A percentile compares a stretch with the other conserved stretches of the same genome.
phyloP scores from a whole-genome alignment of 805 yeast species.

The Kodamaea hsintzibuensis region DNA sequence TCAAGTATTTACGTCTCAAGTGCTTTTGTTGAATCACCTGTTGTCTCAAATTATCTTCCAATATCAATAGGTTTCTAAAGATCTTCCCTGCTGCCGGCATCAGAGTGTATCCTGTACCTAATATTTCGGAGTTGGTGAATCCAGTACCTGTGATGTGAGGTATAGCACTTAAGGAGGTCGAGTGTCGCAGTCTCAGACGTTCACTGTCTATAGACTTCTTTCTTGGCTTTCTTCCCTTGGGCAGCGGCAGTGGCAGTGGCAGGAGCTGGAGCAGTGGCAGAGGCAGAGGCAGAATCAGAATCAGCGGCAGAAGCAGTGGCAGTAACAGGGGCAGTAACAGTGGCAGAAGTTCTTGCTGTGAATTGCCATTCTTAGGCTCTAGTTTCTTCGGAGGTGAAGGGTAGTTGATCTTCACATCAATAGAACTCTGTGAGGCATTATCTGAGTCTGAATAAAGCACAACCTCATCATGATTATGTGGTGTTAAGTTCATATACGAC shows the following conservation, averaged over 20 bases:
- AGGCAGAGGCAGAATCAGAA: slow-evolving; percentile 5
- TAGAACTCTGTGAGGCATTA: slow-evolving; percentile 32
- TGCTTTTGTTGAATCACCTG: slow-evolving; percentile 75
- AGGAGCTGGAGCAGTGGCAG: neutral
- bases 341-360: neutral
- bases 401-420: slow-evolving; percentile 17
- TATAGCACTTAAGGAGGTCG: neutral
- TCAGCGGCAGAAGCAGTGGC: slow-evolving; percentile 1
- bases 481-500: slow-evolving; percentile 23
- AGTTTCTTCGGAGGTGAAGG: neutral
- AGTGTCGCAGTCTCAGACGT: slow-evolving; percentile 16
- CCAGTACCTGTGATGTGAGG: neutral
- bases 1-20: slow-evolving; percentile 60
- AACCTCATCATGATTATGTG: slow-evolving; percentile 24
- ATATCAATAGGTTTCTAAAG: slow-evolving; percentile 74
- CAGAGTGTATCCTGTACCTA: slow-evolving; percentile 19
- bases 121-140: slow-evolving; percentile 5
- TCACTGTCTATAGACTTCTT: slow-evolving; percentile 17
- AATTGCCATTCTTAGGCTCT: neutral
- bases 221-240: neutral
- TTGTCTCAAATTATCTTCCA: slow-evolving; percentile 82
- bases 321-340: slow-evolving; percentile 2
- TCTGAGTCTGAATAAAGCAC: slow-evolving; percentile 40
- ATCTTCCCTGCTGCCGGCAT: slow-evolving; percentile 64
- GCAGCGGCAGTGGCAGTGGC: slow-evolving; percentile 3